Evolutionary conservation across 2,329 filamentous ascomycete genomes (phyloP), one percentile per base, ranked within the genome.

Genomic region (Penicillium sp.): DNA sequence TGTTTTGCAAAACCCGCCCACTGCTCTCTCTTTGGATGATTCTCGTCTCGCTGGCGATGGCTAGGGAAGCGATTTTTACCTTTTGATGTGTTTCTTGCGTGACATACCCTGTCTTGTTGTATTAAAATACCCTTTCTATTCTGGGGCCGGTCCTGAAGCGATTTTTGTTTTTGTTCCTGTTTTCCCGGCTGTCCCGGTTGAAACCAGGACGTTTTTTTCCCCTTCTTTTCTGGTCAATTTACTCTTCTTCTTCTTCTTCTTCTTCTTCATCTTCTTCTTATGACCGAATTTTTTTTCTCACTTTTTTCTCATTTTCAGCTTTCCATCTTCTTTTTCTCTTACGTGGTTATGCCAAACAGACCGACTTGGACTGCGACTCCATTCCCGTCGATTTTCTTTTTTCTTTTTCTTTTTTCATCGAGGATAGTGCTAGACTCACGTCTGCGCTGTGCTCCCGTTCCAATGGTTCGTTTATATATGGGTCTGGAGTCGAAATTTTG

Each of bases 301-400:
- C 6, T 35, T 53, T 61, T 62, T n/a, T 44, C 22, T 40, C 51
- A 16, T 22, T 41, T 28, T 56, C 8, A 3, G n/a, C 47, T 48
- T 60, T 33, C 25, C 11, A 6, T 67, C 31, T 41, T 14, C 14
- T 42, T 22, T 42, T 19, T 50, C 51, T 59, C 68, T 71, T 72
- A 74, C 67, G 72, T 73, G 71, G 66, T 73, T 69, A 73, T 71
- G 72, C 69, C 67, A 70, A 69, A 68, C 69, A 71, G 69, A 69
- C 67, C 61, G 65, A 62, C 62, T 65, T 69, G 73, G 67, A 73
- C 70, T 69, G 72, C 64, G 70, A 73, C 52, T 62, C 53, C 50
- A 57, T 50, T 54, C 48, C 50, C 41, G 50, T 43, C 46, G 28
- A 48, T 41, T 57, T 58, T 54, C 36, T 47, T 43, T 54, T 47